A percentile compares a stretch with the other conserved stretches of the same genome.
These are phyloP conservation scores for Penicillium freii DNA, from an alignment of 2,329 filamentous ascomycete genomes.

Conservation along the genomic window DNA sequence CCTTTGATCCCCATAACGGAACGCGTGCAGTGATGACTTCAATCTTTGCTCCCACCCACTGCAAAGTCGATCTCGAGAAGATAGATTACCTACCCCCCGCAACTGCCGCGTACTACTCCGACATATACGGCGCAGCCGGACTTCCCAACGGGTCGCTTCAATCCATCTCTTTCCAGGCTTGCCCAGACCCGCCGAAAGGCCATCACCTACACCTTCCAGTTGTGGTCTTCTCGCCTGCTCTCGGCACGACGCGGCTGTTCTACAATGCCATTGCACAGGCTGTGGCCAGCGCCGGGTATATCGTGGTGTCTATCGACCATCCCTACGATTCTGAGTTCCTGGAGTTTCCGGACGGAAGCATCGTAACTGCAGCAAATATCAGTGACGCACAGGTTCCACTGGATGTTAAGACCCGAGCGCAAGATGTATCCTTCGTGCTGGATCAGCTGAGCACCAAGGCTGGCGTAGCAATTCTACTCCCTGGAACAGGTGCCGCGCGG, in stretches of 20 bases:
- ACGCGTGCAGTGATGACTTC: slow-evolving; percentile 30
- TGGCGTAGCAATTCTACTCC: slow-evolving; percentile 4
- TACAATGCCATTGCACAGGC: slow-evolving; percentile 33
- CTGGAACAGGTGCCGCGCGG: background rate
- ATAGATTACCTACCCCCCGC: slow-evolving; percentile 29
- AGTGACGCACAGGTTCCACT: slow-evolving; percentile 3
- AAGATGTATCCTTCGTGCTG: slow-evolving; percentile 18
- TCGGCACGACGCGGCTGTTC: slow-evolving; percentile 28
- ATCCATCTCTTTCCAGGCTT: slow-evolving; percentile 24
- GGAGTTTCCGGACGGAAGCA: slow-evolving; percentile 31
- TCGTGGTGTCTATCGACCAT: slow-evolving; percentile 38
- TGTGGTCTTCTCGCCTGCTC: slow-evolving; percentile 35
- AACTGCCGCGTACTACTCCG: slow-evolving; percentile 27
- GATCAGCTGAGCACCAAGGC: slow-evolving; percentile 13
- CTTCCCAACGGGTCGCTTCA: slow-evolving; percentile 30
- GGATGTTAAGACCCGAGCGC: slow-evolving; percentile 10
- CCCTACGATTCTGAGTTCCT: slow-evolving; percentile 38
- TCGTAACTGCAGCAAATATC: slow-evolving; percentile 11
- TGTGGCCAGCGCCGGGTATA: slow-evolving; percentile 36
- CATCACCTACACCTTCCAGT: slow-evolving; percentile 22
- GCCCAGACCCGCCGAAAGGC: slow-evolving; percentile 1
- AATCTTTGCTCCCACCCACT: slow-evolving; percentile 25
- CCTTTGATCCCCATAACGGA: slow-evolving; percentile 21
- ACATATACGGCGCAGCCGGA: slow-evolving; percentile 16
- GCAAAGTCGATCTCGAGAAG: slow-evolving; percentile 6